Base-by-base conservation (phyloP, 148 eudicot genomes). In the Cornus kousa region DNA sequence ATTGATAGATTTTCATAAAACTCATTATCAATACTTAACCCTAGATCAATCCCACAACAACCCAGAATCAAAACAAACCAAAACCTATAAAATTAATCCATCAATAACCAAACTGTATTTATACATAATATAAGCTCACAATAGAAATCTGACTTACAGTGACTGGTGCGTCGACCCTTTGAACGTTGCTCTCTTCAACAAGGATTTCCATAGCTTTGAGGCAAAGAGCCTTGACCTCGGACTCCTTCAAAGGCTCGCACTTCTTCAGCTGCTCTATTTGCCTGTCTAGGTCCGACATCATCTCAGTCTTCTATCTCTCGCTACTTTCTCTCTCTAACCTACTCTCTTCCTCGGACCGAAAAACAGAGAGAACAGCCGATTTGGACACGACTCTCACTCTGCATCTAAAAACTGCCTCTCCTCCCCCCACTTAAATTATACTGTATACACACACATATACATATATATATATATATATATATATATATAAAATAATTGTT, bases 121-220 rank as follows among this genome's bases (percentile, higher is more conserved):
- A 20, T 57, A 57, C 62, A 57, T 19, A 57, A 57, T 57, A 57
- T 62, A 17, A 62, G 66, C 7, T n/a, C 24, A 62, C 20, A 11
- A 53, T 53, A 16, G 59, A 53, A 53, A 16, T 43, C 9, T 11
- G 71, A 88, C 94, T 71, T 73, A 93, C 97, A 77, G 98, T 95
- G 68, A 95, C 97, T 11, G 98, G 97, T 19, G 98, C 92, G 83
- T 95, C 94, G 75, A 95, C 98, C 60, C 94, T 84, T 82, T 91
- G 97, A 79, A 93, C 97, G 81, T 93, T 95, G 80, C 97, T 88
- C 85, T 95, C 98, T 82, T 95, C 97, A 37, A 89, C 93, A 67
- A 95, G 86, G 71, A 95, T 91, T 78, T 95, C 97, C 88, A 93
- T 93, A 67, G 98, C 98, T 83, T 93, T 95, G 46, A 90, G 89